Percentiles rank a stretch among this genome's conserved stretches.
These are phyloP conservation scores for Claviceps spartinae DNA, from an alignment of 2,329 filamentous ascomycete genomes.

Conservation along the genomic window DNA sequence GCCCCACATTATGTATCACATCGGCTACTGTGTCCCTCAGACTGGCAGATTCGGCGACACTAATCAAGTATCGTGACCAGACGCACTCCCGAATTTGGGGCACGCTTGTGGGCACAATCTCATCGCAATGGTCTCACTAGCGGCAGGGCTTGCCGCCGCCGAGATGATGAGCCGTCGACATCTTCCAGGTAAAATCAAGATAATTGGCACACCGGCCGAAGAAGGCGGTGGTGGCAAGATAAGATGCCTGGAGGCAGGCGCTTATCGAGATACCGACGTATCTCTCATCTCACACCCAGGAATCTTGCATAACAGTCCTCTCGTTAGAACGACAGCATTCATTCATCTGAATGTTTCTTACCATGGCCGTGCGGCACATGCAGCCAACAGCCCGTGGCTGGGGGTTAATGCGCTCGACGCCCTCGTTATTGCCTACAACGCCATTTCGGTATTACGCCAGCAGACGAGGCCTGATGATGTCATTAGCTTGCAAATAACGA, in stretches of 20 bases:
- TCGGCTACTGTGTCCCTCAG: background rate
- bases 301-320: slow-evolving; percentile 27
- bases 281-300: slow-evolving; percentile 15
- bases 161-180: slow-evolving; percentile 25
- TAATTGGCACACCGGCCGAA: slow-evolving; percentile 38
- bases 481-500: slow-evolving; percentile 35
- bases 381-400: slow-evolving; percentile 40
- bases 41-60: background rate
- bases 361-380: slow-evolving; percentile 40
- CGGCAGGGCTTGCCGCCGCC: slow-evolving; percentile 32
- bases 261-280: slow-evolving; percentile 15
- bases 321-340: slow-evolving; percentile 39
- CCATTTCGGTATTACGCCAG: slow-evolving; percentile 37
- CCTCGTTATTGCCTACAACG: slow-evolving; percentile 32
- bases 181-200: slow-evolving; percentile 29
- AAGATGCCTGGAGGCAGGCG: slow-evolving; percentile 26
- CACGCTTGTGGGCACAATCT: slow-evolving; percentile 43
- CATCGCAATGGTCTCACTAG: slow-evolving; percentile 25
- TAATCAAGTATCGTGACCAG: slow-evolving; percentile 9
- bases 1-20: too few relatives aligned
- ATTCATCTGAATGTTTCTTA: slow-evolving; percentile 35
- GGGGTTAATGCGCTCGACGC: slow-evolving; percentile 46
- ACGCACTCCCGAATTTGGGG: slow-evolving; percentile 30
- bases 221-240: slow-evolving; percentile 32
- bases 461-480: slow-evolving; percentile 38